phyloP scores from a whole-genome alignment of 2,329 filamentous ascomycete genomes.

The Tolypocladium sp. region DNA sequence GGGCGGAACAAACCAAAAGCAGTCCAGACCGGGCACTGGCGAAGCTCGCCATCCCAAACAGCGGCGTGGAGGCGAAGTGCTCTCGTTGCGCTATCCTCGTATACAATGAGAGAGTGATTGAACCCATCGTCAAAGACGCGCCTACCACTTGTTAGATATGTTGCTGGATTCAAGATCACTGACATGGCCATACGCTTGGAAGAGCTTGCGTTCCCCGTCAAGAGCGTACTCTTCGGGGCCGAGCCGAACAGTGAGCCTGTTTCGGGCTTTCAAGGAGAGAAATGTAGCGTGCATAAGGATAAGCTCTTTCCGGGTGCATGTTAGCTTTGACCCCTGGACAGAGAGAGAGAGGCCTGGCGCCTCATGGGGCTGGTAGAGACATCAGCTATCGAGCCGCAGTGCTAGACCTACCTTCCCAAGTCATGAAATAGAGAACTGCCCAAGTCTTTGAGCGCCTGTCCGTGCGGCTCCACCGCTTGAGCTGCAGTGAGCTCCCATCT shows the following conservation, averaged over 20 bases:
- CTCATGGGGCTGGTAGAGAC: background rate
- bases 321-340: background rate
- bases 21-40: constrained; percentile 52
- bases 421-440: constrained; percentile 46
- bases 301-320: constrained; percentile 34
- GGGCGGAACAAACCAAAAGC: constrained; percentile 42
- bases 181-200: constrained; percentile 40
- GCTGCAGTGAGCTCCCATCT: constrained; percentile 36
- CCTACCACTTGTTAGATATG: constrained; percentile 19
- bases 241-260: constrained; percentile 32
- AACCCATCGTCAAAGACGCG: constrained; percentile 47
- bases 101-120: constrained; percentile 44
- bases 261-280: constrained; percentile 44
- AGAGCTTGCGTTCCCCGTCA: constrained; percentile 39
- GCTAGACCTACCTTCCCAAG: constrained; percentile 46
- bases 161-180: background rate
- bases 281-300: constrained; percentile 52
- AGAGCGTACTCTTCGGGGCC: constrained; percentile 37
- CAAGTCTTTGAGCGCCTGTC: constrained; percentile 38
- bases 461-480: constrained; percentile 41
- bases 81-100: constrained; percentile 37
- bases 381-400: background rate
- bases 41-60: constrained; percentile 44
- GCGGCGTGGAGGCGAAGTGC: constrained; percentile 47
- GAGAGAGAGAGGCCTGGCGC: background rate